A percentile compares a stretch with the other conserved stretches of the same genome.
Evolutionary conservation across 2,329 filamentous ascomycete species (phyloP).

Genomic region (Paecilomyces variotii): DNA sequence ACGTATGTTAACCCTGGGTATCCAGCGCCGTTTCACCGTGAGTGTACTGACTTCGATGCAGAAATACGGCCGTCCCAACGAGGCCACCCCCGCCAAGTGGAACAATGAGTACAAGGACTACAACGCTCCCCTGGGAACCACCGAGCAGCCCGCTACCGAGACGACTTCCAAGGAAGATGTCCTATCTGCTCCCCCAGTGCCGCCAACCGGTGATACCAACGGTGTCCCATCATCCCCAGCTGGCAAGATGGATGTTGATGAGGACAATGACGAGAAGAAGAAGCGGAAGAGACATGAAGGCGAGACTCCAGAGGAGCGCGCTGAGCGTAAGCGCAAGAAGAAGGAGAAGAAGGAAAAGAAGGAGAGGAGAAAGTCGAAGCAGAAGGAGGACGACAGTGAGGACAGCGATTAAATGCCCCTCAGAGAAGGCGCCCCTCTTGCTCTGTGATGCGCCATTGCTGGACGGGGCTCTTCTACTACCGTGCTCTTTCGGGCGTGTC

Average conservation of each 20-base stretch:
- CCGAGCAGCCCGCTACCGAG: slow-evolving; percentile 40
- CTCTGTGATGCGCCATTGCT: slow-evolving; percentile 6
- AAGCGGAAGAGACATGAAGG: slow-evolving; percentile 50
- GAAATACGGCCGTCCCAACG: slow-evolving; percentile 91
- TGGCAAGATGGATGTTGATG: slow-evolving; percentile 37
- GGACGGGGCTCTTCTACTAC: slow-evolving; percentile 1
- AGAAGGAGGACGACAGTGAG: slow-evolving; percentile 66
- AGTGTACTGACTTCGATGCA: slow-evolving; percentile 30
- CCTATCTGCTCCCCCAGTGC: slow-evolving; percentile 17
- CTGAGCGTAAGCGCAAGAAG: slow-evolving; percentile 44
- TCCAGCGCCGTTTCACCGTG: neutral
- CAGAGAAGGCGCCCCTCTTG: slow-evolving; percentile 14
- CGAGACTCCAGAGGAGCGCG: slow-evolving; percentile 42
- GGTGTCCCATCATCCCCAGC: slow-evolving; percentile 20
- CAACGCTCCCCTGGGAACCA: slow-evolving; percentile 46
- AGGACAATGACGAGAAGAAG: slow-evolving; percentile 43
- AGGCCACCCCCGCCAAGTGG: slow-evolving; percentile 90
- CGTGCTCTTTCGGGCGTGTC: slow-evolving; percentile 3
- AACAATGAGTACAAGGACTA: slow-evolving; percentile 88
- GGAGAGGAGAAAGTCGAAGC: slow-evolving; percentile 73
- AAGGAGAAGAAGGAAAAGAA: slow-evolving; percentile 49
- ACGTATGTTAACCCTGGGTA: slow-evolving; percentile 44
- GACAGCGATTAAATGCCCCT: slow-evolving; percentile 33
- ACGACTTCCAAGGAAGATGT: slow-evolving; percentile 32
- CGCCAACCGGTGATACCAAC: slow-evolving; percentile 8